Conservation (phyloP, 805 yeast genomes). For the Diddensiella santjacobensis region DNA sequence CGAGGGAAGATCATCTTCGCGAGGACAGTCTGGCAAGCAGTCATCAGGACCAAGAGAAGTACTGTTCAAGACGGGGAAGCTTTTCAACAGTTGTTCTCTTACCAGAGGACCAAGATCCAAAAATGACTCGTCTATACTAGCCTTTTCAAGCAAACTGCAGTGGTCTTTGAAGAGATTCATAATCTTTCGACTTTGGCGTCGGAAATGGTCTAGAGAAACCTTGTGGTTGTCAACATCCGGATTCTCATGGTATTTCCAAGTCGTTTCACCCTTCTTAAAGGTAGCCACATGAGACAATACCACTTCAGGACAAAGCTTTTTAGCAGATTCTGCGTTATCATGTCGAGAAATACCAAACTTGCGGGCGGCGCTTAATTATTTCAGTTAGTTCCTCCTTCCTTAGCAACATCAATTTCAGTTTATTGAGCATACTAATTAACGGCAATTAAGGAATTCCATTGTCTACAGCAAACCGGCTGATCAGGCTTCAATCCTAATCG, state of each 20-base stretch:
- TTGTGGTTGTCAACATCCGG: constrained; percentile 63
- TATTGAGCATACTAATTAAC: constrained; percentile 43
- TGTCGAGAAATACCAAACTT: constrained; percentile 75
- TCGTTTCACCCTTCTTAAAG: constrained; percentile 77
- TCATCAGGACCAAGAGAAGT: constrained; percentile 2
- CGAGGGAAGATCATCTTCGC: constrained; percentile 6
- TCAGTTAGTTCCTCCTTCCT: background rate
- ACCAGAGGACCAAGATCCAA: constrained; percentile 75
- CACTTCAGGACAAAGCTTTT: constrained; percentile 68
- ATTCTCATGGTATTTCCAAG: constrained; percentile 66
- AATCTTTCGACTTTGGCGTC: constrained; percentile 81
- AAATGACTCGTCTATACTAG: constrained; percentile 92
- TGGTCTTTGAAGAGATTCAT: constrained; percentile 56
- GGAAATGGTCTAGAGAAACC: constrained; percentile 86
- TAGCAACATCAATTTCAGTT: background rate
- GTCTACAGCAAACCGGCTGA: constrained; percentile 91
- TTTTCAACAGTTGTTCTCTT: constrained; percentile 38
- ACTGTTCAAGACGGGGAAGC: constrained; percentile 45
- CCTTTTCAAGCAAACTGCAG: constrained; percentile 79
- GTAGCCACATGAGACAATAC: constrained; percentile 91
- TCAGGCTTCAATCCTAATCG: constrained; percentile 59
- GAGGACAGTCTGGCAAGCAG: constrained; percentile 16
- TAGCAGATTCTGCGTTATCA: constrained; percentile 67
- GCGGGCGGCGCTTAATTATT: constrained; percentile 72
- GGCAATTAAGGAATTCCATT: constrained; percentile 88